Conservation (phyloP, 2,329 filamentous ascomycete genomes). For the Penicillium sp. region DNA sequence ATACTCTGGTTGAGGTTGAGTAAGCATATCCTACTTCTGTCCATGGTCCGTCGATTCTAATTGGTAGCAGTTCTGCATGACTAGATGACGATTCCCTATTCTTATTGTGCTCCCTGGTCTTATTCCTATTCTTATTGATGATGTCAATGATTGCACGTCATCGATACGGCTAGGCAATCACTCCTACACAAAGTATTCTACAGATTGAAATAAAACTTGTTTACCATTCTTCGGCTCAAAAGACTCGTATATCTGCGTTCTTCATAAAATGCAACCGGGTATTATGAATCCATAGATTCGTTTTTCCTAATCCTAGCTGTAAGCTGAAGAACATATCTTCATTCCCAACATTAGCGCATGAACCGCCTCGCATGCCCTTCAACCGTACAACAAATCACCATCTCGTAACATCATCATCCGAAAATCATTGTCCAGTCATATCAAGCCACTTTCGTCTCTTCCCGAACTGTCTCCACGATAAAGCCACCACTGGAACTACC, state of each 20-base stretch:
- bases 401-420: not conserved
- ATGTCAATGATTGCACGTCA: not conserved
- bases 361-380: not conserved
- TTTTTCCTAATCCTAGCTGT: not conserved
- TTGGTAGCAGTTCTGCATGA: not conserved
- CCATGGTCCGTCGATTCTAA: not conserved
- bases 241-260: not conserved
- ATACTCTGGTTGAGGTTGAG: not conserved
- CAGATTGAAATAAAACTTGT: not conserved
- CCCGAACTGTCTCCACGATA: not conserved
- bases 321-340: not conserved
- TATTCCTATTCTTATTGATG: not conserved
- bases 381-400: not conserved
- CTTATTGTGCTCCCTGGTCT: not conserved
- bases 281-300: not conserved
- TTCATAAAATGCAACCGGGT: not conserved
- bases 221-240: not conserved
- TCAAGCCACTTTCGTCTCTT: not conserved
- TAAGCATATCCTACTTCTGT: not conserved
- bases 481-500: not conserved
- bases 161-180: not conserved
- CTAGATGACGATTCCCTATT: constrained; percentile 7
- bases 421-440: not conserved
- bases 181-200: not conserved
- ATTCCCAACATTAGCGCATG: no score